Conservation (phyloP, 768 basidiomycete species). For the Mycena indigotica region DNA sequence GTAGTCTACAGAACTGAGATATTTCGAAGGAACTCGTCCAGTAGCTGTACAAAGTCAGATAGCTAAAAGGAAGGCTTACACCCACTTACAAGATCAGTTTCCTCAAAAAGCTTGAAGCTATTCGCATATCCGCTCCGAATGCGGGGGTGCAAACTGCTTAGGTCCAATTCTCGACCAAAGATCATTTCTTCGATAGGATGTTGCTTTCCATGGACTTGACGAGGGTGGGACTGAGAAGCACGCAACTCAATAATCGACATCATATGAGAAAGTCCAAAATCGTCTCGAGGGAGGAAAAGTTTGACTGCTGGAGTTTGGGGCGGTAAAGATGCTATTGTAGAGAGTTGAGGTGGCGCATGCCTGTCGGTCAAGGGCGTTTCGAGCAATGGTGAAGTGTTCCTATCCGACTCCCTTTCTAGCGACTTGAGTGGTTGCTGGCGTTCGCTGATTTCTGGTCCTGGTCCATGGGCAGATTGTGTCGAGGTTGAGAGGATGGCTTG, state of each 20-base stretch:
- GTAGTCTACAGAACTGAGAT: too few species aligned
- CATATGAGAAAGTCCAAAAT: constrained; percentile 87
- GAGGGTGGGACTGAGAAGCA: constrained; percentile 39
- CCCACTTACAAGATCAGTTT: constrained; percentile 69
- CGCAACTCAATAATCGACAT: constrained; percentile 82
- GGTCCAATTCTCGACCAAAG: constrained; percentile 66
- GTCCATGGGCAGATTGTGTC: constrained; percentile 72
- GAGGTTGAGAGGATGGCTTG: constrained; percentile 82
- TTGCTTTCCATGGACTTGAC: constrained; percentile 34
- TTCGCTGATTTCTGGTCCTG: constrained; percentile 72
- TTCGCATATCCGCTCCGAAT: constrained; percentile 71
- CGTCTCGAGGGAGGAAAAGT: constrained; percentile 66
- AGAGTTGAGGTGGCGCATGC: constrained; percentile 57
- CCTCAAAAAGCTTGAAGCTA: constrained; percentile 73
- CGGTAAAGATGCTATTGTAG: constrained; percentile 50
- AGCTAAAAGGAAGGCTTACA: neutral
- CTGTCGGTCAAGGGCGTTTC: constrained; percentile 23
- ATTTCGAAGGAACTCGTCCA: neutral
- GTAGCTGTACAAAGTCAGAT: neutral
- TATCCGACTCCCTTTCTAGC: constrained; percentile 26
- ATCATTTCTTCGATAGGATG: constrained; percentile 71
- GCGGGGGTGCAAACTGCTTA: constrained; percentile 67
- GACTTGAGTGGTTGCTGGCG: constrained; percentile 67
- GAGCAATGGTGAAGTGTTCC: constrained; percentile 41
- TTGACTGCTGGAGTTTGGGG: constrained; percentile 34